These are phyloP conservation scores for Helichrysum umbraculigerum DNA, from an alignment of 129 eudicot genomes.

Conservation along the genomic window DNA sequence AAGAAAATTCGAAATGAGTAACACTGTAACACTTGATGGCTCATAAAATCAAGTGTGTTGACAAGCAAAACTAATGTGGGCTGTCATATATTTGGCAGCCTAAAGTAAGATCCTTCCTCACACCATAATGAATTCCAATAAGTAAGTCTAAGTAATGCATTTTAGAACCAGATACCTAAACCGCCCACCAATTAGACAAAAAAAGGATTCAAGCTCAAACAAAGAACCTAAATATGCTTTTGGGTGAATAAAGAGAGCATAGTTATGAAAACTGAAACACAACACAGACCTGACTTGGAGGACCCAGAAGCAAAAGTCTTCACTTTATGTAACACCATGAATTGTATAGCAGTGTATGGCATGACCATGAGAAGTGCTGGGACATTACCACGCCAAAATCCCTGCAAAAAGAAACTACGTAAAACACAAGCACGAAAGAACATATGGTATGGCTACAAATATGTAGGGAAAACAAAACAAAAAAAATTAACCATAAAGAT, in stretches of 20 bases:
- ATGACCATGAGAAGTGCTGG: constrained; percentile 97
- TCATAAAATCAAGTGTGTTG: neutral
- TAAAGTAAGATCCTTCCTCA: constrained; percentile 4
- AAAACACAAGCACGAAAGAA: neutral
- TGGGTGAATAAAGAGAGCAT: too few relatives aligned
- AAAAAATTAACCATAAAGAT: neutral
- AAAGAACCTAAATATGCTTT: neutral
- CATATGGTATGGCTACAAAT: neutral
- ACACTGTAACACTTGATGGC: neutral
- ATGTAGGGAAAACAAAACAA: neutral
- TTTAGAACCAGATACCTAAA: neutral
- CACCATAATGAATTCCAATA: neutral
- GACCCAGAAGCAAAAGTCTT: constrained; percentile 84
- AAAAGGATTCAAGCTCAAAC: neutral
- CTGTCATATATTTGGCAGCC: neutral
- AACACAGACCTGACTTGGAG: constrained; percentile 73
- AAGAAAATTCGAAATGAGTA: neutral
- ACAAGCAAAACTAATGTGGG: neutral
- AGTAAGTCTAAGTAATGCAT: constrained; percentile 4
- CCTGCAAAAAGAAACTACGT: constrained; percentile 43
- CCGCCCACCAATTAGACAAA: neutral
- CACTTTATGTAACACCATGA: constrained; percentile 76
- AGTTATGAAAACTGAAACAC: neutral
- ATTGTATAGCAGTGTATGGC: constrained; percentile 96
- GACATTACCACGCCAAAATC: constrained; percentile 98